Evolutionary conservation across 352 stramenopile genomes (phyloP).

Genomic region (Phytophthora macrochlamydospora): DNA sequence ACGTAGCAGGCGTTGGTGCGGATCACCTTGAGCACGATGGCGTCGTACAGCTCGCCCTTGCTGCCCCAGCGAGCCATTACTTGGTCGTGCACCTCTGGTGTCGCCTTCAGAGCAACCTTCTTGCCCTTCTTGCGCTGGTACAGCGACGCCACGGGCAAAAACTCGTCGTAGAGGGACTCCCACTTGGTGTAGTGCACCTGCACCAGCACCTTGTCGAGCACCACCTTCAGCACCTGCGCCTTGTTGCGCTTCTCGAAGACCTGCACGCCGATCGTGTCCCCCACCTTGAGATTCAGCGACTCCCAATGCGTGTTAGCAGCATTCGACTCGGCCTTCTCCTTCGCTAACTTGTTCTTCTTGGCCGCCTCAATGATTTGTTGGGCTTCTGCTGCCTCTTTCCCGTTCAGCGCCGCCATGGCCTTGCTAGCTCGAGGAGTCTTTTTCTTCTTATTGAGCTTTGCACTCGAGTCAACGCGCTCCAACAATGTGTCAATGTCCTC

Average conservation of each 20-base stretch:
- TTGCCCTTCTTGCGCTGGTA: conserved; percentile 55
- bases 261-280: conserved; percentile 73
- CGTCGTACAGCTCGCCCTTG: conserved; percentile 73
- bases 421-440: conserved; percentile 29
- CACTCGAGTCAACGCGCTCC: conserved; percentile 57
- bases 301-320: conserved; percentile 66
- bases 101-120: conserved; percentile 65
- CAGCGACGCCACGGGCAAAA: conserved; percentile 65
- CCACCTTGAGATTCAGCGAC: conserved; percentile 57
- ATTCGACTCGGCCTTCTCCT: conserved; percentile 23
- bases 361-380: conserved; percentile 37
- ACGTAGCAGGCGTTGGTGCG: conserved; percentile 77
- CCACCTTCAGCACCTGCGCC: conserved; percentile 66
- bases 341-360: conserved; percentile 28
- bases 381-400: conserved; percentile 31
- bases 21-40: conserved; percentile 82
- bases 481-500: conserved; percentile 77
- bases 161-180: conserved; percentile 86
- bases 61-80: conserved; percentile 79
- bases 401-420: conserved; percentile 27
- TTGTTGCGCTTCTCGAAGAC: conserved; percentile 80
- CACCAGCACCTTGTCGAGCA: conserved; percentile 72
- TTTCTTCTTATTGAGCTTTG: conserved; percentile 44
- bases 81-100: conserved; percentile 71
- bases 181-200: conserved; percentile 84